Evolutionary conservation across 78 protist species (phyloP).

Genomic region (Dictyostelium purpureum): DNA sequence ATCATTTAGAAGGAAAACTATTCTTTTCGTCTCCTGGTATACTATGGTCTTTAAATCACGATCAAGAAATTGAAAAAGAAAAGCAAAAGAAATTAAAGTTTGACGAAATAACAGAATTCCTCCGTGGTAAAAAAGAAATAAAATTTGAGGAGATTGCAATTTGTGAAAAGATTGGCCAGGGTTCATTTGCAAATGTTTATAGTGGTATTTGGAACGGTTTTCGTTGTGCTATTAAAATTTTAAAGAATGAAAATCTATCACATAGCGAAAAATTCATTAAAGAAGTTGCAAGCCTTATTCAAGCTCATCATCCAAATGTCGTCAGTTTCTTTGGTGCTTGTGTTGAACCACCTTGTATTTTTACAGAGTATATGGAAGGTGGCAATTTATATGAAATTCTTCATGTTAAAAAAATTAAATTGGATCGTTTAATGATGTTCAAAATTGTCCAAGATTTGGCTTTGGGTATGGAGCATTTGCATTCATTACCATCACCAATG

Average conservation of each 20-base stretch:
- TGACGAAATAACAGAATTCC: conserved; percentile 13
- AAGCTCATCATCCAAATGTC: conserved; percentile 28
- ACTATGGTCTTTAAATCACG: conserved; percentile 33
- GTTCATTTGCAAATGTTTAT: conserved; percentile 51
- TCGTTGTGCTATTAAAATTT: conserved; percentile 1
- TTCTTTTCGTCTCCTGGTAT: conserved; percentile 45
- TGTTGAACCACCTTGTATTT: conserved; percentile 8
- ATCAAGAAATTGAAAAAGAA: conserved; percentile 47
- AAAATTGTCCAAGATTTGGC: conserved; percentile 16
- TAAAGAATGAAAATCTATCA: conserved; percentile 29
- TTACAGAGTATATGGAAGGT: conserved; percentile 13
- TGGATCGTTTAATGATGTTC: conserved; percentile 14
- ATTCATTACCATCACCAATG: neutral
- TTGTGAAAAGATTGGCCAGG: conserved; percentile 33
- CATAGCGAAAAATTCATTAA: conserved; percentile 24
- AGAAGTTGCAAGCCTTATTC: conserved; percentile 37
- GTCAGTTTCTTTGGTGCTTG: neutral
- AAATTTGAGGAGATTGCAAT: conserved; percentile 2
- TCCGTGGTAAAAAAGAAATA: neutral
- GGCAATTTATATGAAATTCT: conserved; percentile 10
- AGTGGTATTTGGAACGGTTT: conserved; percentile 24
- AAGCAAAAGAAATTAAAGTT: neutral
- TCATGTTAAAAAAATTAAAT: conserved; percentile 13
- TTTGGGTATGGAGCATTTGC: conserved; percentile 17
- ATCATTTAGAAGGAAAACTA: conserved; percentile 48